Evolutionary conservation across 208 protist genomes (phyloP).

Genomic region (Naegleria lovaniensis): DNA sequence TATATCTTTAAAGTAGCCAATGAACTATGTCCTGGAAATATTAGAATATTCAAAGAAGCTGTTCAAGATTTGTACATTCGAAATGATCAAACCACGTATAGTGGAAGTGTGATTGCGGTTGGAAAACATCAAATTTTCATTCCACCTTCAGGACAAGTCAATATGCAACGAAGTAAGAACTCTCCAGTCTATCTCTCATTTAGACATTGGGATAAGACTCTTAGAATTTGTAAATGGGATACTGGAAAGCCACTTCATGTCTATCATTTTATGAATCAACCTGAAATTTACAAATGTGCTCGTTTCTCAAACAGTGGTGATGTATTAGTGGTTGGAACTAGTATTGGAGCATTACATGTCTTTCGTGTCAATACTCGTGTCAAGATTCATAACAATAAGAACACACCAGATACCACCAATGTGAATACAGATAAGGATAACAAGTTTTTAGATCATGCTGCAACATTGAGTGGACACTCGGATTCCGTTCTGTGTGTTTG

Average conservation of each 20-base stretch:
- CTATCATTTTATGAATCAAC: slow-evolving; percentile 11
- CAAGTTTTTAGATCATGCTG: slow-evolving; percentile 6
- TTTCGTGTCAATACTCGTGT: not conserved
- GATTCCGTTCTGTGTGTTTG: slow-evolving; percentile 12
- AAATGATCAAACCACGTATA: not conserved
- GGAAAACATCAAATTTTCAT: slow-evolving; percentile 22
- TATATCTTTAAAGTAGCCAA: not conserved
- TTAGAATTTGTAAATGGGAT: not conserved
- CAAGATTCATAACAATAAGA: not conserved
- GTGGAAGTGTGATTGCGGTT: not conserved
- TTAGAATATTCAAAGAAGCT: slow-evolving; percentile 1
- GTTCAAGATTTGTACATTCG: not conserved
- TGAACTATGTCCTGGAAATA: not conserved
- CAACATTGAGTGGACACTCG: slow-evolving; percentile 30
- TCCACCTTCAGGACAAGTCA: not conserved
- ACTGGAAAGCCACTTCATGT: not conserved
- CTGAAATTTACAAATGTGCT: not conserved
- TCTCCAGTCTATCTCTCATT: not conserved
- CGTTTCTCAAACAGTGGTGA: not conserved
- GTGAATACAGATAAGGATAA: not conserved
- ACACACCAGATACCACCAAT: not conserved
- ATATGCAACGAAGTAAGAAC: not conserved
- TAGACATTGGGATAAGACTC: not conserved
- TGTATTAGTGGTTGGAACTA: not conserved
- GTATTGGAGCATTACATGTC: not conserved